Evolutionary conservation across 345 rosid genomes (phyloP).

Genomic region (Eucalyptus sp.): DNA sequence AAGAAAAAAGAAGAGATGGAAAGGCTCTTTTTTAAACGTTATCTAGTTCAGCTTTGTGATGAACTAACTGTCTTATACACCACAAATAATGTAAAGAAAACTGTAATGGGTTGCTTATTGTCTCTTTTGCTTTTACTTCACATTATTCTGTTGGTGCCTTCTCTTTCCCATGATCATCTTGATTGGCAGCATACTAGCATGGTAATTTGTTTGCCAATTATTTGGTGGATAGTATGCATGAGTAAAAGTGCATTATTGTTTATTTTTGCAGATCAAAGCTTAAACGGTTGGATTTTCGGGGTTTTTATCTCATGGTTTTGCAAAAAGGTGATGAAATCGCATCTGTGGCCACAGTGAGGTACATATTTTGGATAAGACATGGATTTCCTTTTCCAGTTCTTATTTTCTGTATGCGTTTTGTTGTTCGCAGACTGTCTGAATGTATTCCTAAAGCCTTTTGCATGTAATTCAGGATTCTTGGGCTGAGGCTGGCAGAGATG

Average conservation of each 20-base stretch:
- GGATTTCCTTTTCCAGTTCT: not conserved
- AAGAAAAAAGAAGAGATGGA: not conserved
- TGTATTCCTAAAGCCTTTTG: not conserved
- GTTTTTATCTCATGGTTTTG: slow-evolving; percentile 31
- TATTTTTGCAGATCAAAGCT: slow-evolving; percentile 21
- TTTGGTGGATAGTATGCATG: not conserved
- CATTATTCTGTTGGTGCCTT: not conserved
- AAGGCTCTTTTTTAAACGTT: not conserved
- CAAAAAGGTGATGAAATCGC: slow-evolving; percentile 24
- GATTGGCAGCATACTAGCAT: not conserved
- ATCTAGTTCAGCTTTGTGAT: not conserved
- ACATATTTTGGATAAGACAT: not conserved
- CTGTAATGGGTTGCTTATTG: not conserved
- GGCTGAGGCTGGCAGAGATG: slow-evolving; percentile 36
- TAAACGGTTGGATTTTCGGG: slow-evolving; percentile 24
- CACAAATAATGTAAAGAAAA: not conserved
- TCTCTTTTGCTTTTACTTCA: not conserved
- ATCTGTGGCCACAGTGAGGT: slow-evolving; percentile 37
- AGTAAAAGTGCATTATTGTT: not conserved
- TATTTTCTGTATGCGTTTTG: not conserved
- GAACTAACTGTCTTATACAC: not conserved
- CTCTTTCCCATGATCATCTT: not conserved
- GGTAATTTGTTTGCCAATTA: not conserved
- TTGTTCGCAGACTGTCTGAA: not conserved
- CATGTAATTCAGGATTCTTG: slow-evolving; percentile 18